A percentile compares a stretch with the other conserved stretches of the same genome.
phyloP scores from a whole-genome alignment of 1,284 basidiomycete species.

The Ustilago xerochloae region DNA sequence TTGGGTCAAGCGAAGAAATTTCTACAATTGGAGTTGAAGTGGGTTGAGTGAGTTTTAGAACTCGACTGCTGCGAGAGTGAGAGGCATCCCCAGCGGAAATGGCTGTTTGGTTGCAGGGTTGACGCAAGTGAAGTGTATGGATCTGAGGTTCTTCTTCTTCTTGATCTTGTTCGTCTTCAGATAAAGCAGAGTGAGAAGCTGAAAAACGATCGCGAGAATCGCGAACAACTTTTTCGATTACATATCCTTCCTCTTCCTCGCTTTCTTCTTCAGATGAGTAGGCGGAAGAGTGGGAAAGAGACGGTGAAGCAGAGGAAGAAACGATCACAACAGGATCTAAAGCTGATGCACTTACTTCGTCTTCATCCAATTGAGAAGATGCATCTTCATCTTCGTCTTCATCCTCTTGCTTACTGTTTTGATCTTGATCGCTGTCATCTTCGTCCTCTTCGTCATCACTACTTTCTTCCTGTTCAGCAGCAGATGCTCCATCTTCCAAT shows the following conservation, averaged over 20 bases:
- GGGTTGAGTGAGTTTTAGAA: conserved; percentile 49
- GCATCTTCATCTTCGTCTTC: conserved; percentile 13
- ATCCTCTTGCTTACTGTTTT: not conserved
- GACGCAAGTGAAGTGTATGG: conserved; percentile 41
- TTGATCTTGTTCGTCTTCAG: not conserved
- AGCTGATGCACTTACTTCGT: conserved; percentile 8
- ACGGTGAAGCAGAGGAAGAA: conserved; percentile 17
- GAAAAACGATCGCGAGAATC: conserved; percentile 30
- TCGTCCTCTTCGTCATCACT: conserved; percentile 11
- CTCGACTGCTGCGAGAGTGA: conserved; percentile 46
- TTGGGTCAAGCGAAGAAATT: conserved; percentile 56
- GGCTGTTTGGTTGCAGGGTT: conserved; percentile 13
- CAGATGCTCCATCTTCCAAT: not conserved
- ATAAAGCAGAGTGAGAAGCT: conserved; percentile 12
- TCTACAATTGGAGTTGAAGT: conserved; percentile 59
- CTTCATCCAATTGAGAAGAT: conserved; percentile 13
- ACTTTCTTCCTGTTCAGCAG: not conserved
- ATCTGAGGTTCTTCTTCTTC: conserved; percentile 26
- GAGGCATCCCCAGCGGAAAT: conserved; percentile 23
- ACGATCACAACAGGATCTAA: conserved; percentile 19
- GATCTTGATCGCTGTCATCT: conserved; percentile 1
- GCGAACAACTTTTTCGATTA: conserved; percentile 18
- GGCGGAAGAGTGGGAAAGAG: conserved; percentile 3
- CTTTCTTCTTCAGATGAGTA: conserved; percentile 2
- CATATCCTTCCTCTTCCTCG: conserved; percentile 12